A percentile compares a stretch with the other conserved stretches of the same genome.
Conservation (phyloP, 2,329 filamentous ascomycete genomes). For the Rutstroemia sp. region DNA sequence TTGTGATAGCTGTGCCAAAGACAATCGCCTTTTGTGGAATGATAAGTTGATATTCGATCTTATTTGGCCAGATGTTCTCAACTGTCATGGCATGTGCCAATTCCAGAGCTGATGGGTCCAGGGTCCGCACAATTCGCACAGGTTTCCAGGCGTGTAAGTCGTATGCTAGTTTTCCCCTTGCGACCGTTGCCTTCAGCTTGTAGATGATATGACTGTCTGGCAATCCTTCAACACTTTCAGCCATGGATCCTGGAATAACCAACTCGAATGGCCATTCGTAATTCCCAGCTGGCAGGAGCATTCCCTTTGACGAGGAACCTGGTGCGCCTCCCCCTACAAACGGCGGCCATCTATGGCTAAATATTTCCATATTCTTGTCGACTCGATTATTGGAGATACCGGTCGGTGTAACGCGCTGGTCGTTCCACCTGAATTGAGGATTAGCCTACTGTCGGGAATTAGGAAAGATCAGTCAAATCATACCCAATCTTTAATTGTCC, state of each 20-base stretch:
- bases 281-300: constrained; percentile 62
- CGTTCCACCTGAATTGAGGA: constrained; percentile 38
- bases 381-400: constrained; percentile 52
- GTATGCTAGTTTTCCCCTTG: constrained; percentile 79
- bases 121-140: constrained; percentile 68
- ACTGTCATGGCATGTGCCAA: constrained; percentile 87
- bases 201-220: constrained; percentile 83
- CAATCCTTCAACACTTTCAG: constrained; percentile 88
- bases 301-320: constrained; percentile 42
- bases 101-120: constrained; percentile 69
- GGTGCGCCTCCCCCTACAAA: constrained; percentile 50
- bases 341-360: constrained; percentile 61
- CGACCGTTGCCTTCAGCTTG: constrained; percentile 82
- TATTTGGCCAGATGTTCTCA: constrained; percentile 96
- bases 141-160: constrained; percentile 77
- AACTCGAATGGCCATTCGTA: constrained; percentile 79
- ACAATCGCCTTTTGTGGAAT: constrained; percentile 92
- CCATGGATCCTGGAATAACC: constrained; percentile 60
- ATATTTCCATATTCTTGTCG: constrained; percentile 52
- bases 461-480: constrained; percentile 30
- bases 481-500: constrained; percentile 65
- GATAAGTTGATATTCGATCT: constrained; percentile 90
- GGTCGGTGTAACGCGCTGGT: constrained; percentile 46
- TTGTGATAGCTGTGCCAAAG: constrained; percentile 77
- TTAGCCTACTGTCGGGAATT: background rate